Evolutionary conservation across 352 stramenopile species (phyloP).

Genomic region (Globisporangium nagaii): DNA sequence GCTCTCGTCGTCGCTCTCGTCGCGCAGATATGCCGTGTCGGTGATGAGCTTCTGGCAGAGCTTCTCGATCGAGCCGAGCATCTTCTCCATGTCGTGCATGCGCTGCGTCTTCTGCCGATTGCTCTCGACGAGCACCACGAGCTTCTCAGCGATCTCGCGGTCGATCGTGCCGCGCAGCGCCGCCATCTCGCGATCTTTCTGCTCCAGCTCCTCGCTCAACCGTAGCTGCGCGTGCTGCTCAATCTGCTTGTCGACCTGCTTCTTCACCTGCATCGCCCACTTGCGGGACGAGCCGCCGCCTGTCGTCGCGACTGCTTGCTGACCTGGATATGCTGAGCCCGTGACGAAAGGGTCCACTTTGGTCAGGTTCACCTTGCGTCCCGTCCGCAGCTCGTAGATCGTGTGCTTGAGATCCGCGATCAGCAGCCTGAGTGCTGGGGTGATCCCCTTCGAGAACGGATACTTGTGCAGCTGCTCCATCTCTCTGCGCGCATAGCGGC

Average conservation of each 20-base stretch:
- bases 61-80: conserved; percentile 55
- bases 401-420: conserved; percentile 36
- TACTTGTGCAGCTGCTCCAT: conserved; percentile 44
- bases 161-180: conserved; percentile 28
- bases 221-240: conserved; percentile 20
- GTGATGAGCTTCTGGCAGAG: conserved; percentile 57
- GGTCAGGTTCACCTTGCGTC: conserved; percentile 28
- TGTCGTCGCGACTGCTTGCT: not conserved
- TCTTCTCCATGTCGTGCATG: conserved; percentile 55
- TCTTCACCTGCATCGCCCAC: conserved; percentile 33
- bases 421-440: conserved; percentile 22
- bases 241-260: conserved; percentile 47
- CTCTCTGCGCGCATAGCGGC: conserved; percentile 22
- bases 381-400: conserved; percentile 37
- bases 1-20: conserved; percentile 19
- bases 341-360: conserved; percentile 50
- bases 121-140: conserved; percentile 42
- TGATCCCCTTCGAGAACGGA: conserved; percentile 50
- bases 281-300: conserved; percentile 28
- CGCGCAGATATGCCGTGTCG: conserved; percentile 36
- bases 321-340: conserved; percentile 7
- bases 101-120: conserved; percentile 51
- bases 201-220: conserved; percentile 7
- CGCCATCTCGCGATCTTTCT: conserved; percentile 13
- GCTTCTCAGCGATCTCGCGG: conserved; percentile 35